Evolutionary conservation across 1,284 basidiomycete genomes (phyloP), one percentile per base, ranked within the genome.

Genomic region (Golubevia pallescens): DNA sequence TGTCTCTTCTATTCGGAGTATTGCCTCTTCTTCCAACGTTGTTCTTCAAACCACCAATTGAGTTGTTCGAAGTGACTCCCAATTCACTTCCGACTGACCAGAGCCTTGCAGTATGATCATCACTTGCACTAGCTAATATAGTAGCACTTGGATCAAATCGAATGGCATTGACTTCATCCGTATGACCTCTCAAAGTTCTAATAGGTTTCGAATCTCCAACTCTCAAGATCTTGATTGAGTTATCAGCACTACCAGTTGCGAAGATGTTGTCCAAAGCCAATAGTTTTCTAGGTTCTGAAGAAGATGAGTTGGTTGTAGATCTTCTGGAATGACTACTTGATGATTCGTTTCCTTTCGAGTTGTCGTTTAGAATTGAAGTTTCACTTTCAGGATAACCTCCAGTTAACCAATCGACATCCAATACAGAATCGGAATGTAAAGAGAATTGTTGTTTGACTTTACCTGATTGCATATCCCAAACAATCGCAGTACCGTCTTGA

Each of bases 111-210:
- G 78, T 77, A 6, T 52, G 67, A 66, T 85, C 83, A 61, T 85
- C 83, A 6, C 81, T 84, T 0, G 75, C 83, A 6, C 72, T 75
- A 2, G 83, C 83, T 21, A 85, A 63, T 4, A 83, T 72, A 60
- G 81, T 81, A 60, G 78, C 77, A 13, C 80, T 80, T 13, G 80
- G 74, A 62, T 85, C 81, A 57, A 85, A 80, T 21, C 77, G 77
- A 56, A 85, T 77, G 6, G 80, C 73, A 57, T 85, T 85, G 60
- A 85, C 81, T 66, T 85, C 83, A 66, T 85, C 83, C 3, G 73
- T 70, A 62, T 85, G 83, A 16, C 81, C 77, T 57, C 69, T 65
- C 64, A 82, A 72, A 23, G 77, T 74, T 65, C 74, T 72, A 64
- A 85, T 54, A 16, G 83, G 80, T 68, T 78, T 80, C 16, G 70